A percentile compares a stretch with the other conserved stretches of the same genome.
Conservation (phyloP, 192 early-diverging fungal species). For the Backusella parvicylindrica region DNA sequence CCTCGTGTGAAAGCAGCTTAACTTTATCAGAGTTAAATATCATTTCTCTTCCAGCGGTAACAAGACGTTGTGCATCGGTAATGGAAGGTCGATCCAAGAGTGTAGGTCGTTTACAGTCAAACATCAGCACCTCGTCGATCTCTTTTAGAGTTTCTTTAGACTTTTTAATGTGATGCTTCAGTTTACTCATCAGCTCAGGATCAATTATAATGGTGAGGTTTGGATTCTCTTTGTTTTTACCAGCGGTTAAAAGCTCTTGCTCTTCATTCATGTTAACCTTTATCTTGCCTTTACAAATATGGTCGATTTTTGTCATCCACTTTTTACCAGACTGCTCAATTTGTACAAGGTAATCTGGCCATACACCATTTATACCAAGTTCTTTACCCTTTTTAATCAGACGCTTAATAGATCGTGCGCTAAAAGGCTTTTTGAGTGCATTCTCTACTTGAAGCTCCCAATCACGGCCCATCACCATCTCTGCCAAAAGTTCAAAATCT, state of each 20-base stretch:
- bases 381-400: neutral
- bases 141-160: neutral
- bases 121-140: neutral
- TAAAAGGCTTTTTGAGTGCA: neutral
- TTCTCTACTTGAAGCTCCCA: neutral
- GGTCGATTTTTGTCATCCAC: neutral
- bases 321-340: neutral
- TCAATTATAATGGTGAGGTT: neutral
- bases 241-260: neutral
- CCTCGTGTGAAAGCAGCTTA: neutral
- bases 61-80: neutral
- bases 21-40: neutral
- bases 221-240: neutral
- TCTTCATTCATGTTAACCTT: neutral
- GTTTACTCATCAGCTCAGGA: constrained; percentile 30
- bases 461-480: neutral
- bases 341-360: neutral
- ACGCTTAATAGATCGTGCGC: neutral
- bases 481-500: neutral
- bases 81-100: constrained; percentile 4
- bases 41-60: neutral
- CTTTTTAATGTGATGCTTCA: constrained; percentile 45
- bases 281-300: constrained; percentile 6
- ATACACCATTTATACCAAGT: neutral
- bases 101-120: neutral